Base-by-base conservation (phyloP, 306 rosid species). In the Lathyrus aphaca region DNA sequence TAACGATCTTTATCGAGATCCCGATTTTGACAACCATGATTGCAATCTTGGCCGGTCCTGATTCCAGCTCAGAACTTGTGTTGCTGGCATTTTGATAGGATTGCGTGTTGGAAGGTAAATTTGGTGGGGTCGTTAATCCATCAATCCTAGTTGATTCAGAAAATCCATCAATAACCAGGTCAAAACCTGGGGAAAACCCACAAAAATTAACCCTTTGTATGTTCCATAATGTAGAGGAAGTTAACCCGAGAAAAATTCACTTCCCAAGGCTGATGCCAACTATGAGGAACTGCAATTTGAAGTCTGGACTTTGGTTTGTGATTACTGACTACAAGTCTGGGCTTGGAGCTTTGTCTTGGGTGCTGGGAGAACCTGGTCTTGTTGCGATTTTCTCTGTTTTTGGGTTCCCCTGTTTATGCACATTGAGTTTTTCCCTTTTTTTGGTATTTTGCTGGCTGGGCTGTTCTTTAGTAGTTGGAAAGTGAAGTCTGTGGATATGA, bases 41-140 rank as follows among this genome's bases (percentile, higher is more conserved):
- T 65, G 56, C 71, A 66, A 66, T 6, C 25, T 15, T 27, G 70
- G n/a, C 15, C 14, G 4, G n/a, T 29, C 69, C 19, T 43, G 55
- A 64, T 13, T 8, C 39, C 19, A 43, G 40, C 55, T 64, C 55
- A 64, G 39, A 25, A 43, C 69, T 14, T 23, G 21, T 23, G n/a
- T 64, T 4, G 25, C 42, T 15, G 56, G 27, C 42, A 45, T 5
- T 27, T 21, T 25, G 56, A 42, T 65, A 16, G 56, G n/a, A 27
- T 63, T 63, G 17, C 6, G 0, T 1, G 38, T 21, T 63, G 37
- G 6, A 63, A 40, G 8, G 23, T 48, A 35, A 16, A 32, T 15
- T 32, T 32, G 8, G 29, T 60, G 27, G 66, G 9, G 27, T 37
- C 19, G 1, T 18, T 17, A 60, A 60, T 60, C 66, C 48, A 60